phyloP scores from a whole-genome alignment of 768 basidiomycete genomes.

The Mycena amicta region DNA sequence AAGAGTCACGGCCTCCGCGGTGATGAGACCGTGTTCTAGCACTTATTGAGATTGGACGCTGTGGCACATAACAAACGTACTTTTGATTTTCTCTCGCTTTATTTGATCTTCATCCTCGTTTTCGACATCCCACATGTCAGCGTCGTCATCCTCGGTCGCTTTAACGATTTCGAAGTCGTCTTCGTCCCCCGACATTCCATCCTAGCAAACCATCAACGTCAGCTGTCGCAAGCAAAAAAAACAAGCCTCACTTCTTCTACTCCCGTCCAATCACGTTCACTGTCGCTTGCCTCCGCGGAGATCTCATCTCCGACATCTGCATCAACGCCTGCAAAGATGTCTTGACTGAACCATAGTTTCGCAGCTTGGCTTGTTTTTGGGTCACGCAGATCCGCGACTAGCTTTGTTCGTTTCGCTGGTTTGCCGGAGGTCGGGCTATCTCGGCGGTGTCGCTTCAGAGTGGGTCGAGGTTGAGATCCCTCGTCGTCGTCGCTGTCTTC shows the following conservation, averaged over 20 bases:
- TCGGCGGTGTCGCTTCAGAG: conserved; percentile 49
- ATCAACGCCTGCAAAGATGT: conserved; percentile 75
- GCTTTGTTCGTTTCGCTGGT: conserved; percentile 52
- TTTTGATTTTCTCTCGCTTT: conserved; percentile 64
- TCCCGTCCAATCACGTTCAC: not conserved
- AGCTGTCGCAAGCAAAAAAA: not conserved
- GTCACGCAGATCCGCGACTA: conserved; percentile 51
- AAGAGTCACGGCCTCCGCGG: conserved; percentile 87
- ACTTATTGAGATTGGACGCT: conserved; percentile 2
- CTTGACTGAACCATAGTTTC: conserved; percentile 95
- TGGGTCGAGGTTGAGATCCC: conserved; percentile 19
- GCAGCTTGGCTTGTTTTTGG: conserved; percentile 56
- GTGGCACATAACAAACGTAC: conserved; percentile 45
- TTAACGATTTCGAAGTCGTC: conserved; percentile 74
- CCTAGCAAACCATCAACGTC: conserved; percentile 8
- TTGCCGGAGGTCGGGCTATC: conserved; percentile 24
- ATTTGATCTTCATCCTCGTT: conserved; percentile 73
- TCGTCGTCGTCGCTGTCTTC: conserved; percentile 49
- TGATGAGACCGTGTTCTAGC: conserved; percentile 78
- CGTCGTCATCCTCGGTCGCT: conserved; percentile 55
- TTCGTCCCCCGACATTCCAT: conserved; percentile 37
- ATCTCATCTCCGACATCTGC: conserved; percentile 35
- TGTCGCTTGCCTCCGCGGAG: conserved; percentile 2
- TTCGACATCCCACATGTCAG: conserved; percentile 80
- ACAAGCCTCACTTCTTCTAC: not conserved